Evolutionary conservation across 768 basidiomycete genomes (phyloP).

Genomic region (Sarcodon sp.): DNA sequence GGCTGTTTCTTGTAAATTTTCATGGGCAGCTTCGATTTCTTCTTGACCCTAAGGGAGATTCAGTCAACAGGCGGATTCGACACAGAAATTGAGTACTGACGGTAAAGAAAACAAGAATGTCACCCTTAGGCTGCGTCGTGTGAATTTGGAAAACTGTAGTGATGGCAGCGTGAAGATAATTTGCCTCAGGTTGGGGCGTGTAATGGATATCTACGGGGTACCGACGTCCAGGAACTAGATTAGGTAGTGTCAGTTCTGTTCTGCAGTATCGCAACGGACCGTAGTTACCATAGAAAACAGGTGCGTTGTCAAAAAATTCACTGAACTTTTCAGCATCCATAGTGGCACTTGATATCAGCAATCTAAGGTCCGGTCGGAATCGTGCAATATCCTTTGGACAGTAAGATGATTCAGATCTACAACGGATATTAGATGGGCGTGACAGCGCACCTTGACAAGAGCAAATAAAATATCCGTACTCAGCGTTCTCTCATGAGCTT

Average conservation of each 20-base stretch:
- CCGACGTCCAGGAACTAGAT: constrained; percentile 83
- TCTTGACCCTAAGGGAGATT: constrained; percentile 73
- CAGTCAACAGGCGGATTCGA: constrained; percentile 1
- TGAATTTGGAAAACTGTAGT: constrained; percentile 99
- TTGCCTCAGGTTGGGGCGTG: constrained; percentile 98
- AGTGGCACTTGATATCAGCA: constrained; percentile 93
- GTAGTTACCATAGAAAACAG: constrained; percentile 77
- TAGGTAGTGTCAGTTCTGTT: background rate
- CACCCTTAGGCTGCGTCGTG: constrained; percentile 95
- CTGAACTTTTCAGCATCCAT: constrained; percentile 98
- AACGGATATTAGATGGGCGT: constrained; percentile 2
- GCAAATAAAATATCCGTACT: constrained; percentile 99
- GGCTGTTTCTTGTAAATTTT: constrained; percentile 92
- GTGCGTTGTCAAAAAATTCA: constrained; percentile 93
- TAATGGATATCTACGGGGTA: constrained; percentile 99
- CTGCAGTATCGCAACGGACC: background rate
- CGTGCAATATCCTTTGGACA: constrained; percentile 77
- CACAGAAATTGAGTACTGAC: constrained; percentile 26
- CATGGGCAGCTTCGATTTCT: constrained; percentile 95
- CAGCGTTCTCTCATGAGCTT: constrained; percentile 95
- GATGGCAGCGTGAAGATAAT: constrained; percentile 96
- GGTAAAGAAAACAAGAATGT: constrained; percentile 95
- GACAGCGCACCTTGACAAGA: constrained; percentile 80
- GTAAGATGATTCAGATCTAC: constrained; percentile 13
- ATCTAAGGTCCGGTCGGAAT: constrained; percentile 85